Conservation (phyloP, 2,329 filamentous ascomycete species). For the Ambrosiella xylebori region DNA sequence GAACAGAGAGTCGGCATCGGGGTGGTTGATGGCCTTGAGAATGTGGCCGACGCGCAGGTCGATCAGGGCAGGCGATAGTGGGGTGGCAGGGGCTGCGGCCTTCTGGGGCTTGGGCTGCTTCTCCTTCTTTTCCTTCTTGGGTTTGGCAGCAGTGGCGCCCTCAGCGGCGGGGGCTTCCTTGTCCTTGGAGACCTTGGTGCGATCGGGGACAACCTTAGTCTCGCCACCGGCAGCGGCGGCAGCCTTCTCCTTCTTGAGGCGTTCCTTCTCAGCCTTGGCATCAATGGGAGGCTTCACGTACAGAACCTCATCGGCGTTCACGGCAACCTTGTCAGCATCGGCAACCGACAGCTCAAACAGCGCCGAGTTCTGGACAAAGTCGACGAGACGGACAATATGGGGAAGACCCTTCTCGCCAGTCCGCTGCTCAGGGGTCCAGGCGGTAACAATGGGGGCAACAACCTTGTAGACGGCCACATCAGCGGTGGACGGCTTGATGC, state of each 20-base stretch:
- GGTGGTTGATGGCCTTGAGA: slow-evolving; percentile 86
- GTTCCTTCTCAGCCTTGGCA: slow-evolving; percentile 89
- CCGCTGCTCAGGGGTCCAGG: slow-evolving; percentile 70
- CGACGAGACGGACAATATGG: slow-evolving; percentile 77
- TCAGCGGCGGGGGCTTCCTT: slow-evolving; percentile 26
- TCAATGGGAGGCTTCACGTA: slow-evolving; percentile 82
- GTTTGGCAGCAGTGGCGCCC: slow-evolving; percentile 25
- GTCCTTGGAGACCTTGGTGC: slow-evolving; percentile 46
- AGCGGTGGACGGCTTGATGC: slow-evolving; percentile 73
- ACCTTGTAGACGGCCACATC: slow-evolving; percentile 71
- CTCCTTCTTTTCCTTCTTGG: slow-evolving; percentile 77
- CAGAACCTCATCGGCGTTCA: slow-evolving; percentile 65
- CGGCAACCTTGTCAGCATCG: slow-evolving; percentile 55
- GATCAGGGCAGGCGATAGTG: slow-evolving; percentile 69
- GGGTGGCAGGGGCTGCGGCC: slow-evolving; percentile 50
- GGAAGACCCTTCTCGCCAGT: slow-evolving; percentile 81
- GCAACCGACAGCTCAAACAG: slow-evolving; percentile 54
- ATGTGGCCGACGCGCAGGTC: slow-evolving; percentile 96
- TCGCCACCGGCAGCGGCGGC: slow-evolving; percentile 36
- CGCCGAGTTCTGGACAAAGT: slow-evolving; percentile 84
- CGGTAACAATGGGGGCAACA: slow-evolving; percentile 57
- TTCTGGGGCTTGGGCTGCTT: slow-evolving; percentile 65
- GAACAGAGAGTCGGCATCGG: slow-evolving; percentile 88
- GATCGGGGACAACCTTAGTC: slow-evolving; percentile 36
- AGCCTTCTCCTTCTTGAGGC: slow-evolving; percentile 86